These are phyloP conservation scores for Talaromyces marneffei DNA, from an alignment of 2,329 filamentous ascomycete species.

Conservation along the genomic window DNA sequence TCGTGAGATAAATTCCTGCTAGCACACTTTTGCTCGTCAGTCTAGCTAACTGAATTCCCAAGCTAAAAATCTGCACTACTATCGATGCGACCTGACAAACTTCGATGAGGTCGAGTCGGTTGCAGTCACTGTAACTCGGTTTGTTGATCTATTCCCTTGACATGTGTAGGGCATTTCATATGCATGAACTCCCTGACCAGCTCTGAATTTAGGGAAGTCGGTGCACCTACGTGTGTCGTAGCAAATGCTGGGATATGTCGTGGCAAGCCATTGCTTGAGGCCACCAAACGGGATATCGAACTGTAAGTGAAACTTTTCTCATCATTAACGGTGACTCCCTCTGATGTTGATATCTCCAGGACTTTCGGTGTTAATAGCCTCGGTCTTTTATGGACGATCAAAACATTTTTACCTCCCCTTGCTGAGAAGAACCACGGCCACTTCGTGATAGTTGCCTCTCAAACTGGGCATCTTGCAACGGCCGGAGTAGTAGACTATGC, in stretches of 20 bases:
- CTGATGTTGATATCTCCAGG: background rate
- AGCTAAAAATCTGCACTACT: conserved; percentile 5
- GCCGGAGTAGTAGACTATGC: conserved; percentile 64
- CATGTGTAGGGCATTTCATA: background rate
- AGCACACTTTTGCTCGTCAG: background rate
- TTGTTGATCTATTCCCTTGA: background rate
- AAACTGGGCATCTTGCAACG: conserved; percentile 56
- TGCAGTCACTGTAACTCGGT: background rate
- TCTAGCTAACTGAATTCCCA: background rate
- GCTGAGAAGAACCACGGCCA: conserved; percentile 61
- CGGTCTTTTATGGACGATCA: conserved; percentile 60
- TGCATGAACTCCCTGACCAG: background rate
- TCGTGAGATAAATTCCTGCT: background rate
- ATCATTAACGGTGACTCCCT: too few species aligned
- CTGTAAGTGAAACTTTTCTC: background rate
- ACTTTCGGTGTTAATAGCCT: conserved; percentile 68
- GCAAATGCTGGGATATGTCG: conserved; percentile 7
- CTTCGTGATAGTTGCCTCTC: conserved; percentile 63
- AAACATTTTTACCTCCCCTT: conserved; percentile 64
- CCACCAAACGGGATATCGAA: conserved; percentile 4
- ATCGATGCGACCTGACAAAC: conserved; percentile 6
- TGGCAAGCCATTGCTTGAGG: conserved; percentile 3
- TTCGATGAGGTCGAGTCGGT: background rate
- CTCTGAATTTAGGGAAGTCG: background rate
- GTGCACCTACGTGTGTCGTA: conserved; percentile 2